Conservation (phyloP, 164 flowering plant species). For the Dillenia suffruticosa region DNA sequence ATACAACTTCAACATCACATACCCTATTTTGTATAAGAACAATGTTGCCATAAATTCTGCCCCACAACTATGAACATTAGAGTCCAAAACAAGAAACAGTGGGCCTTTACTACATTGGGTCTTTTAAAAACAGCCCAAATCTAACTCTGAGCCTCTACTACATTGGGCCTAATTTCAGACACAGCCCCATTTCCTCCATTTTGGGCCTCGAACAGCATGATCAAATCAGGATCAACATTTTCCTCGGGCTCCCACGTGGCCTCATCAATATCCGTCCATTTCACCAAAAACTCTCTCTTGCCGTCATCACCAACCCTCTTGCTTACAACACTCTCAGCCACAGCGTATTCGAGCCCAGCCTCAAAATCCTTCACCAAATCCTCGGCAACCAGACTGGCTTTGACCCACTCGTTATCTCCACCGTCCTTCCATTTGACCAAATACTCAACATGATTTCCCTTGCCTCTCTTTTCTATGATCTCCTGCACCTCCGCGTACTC, state of each 20-base stretch:
- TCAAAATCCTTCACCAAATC: constrained; percentile 80
- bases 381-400: constrained; percentile 44
- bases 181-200: too few relatives aligned
- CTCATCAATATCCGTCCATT: constrained; percentile 84
- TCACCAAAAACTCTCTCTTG: constrained; percentile 73
- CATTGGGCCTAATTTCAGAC: too few relatives aligned
- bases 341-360: constrained; percentile 86
- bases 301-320: constrained; percentile 53
- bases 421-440: constrained; percentile 90
- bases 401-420: constrained; percentile 79
- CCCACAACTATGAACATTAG: too few relatives aligned
- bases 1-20: too few relatives aligned
- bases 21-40: too few relatives aligned
- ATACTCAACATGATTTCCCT: constrained; percentile 63
- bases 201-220: constrained; percentile 46
- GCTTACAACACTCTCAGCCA: constrained; percentile 66
- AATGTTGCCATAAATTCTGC: too few relatives aligned
- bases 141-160: too few relatives aligned
- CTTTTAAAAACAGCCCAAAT: too few relatives aligned
- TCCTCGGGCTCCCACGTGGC: constrained; percentile 96
- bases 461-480: constrained; percentile 84
- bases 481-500: constrained; percentile 95
- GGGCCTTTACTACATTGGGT: too few relatives aligned
- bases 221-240: constrained; percentile 78
- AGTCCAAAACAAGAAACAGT: too few relatives aligned